A percentile compares a stretch with the other conserved stretches of the same genome.
Evolutionary conservation across 306 rosid genomes (phyloP).

Genomic region (Casuarina equisetifolia): DNA sequence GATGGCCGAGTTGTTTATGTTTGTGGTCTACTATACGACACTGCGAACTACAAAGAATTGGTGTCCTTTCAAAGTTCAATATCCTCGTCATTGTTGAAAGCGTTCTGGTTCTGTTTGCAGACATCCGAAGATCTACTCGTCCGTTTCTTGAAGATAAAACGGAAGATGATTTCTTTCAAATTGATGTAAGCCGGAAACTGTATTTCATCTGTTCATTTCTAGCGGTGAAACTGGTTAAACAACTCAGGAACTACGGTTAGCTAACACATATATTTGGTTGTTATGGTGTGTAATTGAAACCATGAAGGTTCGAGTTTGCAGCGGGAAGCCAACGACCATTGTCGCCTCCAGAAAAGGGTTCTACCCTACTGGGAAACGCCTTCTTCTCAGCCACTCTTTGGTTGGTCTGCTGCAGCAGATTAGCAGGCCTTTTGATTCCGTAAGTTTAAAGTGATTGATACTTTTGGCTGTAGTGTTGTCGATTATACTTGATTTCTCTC

Average conservation of each 20-base stretch:
- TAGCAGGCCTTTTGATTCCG: conserved; percentile 91
- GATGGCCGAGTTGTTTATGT: background rate
- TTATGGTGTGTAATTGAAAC: conserved; percentile 19
- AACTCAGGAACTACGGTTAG: conserved; percentile 5
- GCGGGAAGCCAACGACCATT: conserved; percentile 86
- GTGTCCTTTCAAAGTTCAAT: conserved; percentile 11
- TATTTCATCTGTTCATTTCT: background rate
- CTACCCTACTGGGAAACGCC: conserved; percentile 89
- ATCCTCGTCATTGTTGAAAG: background rate
- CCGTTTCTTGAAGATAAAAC: conserved; percentile 84
- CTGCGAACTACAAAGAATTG: background rate
- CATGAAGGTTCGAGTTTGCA: conserved; percentile 82
- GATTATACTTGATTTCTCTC: background rate
- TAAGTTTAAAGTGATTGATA: conserved; percentile 36
- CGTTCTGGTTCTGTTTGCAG: conserved; percentile 45
- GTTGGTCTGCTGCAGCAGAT: conserved; percentile 84
- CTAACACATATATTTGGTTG: conserved; percentile 23
- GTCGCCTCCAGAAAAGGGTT: conserved; percentile 85
- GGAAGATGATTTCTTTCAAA: conserved; percentile 90
- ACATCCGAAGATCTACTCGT: conserved; percentile 83
- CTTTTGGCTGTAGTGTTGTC: background rate
- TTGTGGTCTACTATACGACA: background rate
- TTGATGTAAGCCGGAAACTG: conserved; percentile 53
- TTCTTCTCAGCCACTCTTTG: conserved; percentile 67
- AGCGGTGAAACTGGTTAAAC: background rate